These are phyloP conservation scores for Pleurotus cornucopiae DNA, from an alignment of 768 basidiomycete species.

Conservation along the genomic window DNA sequence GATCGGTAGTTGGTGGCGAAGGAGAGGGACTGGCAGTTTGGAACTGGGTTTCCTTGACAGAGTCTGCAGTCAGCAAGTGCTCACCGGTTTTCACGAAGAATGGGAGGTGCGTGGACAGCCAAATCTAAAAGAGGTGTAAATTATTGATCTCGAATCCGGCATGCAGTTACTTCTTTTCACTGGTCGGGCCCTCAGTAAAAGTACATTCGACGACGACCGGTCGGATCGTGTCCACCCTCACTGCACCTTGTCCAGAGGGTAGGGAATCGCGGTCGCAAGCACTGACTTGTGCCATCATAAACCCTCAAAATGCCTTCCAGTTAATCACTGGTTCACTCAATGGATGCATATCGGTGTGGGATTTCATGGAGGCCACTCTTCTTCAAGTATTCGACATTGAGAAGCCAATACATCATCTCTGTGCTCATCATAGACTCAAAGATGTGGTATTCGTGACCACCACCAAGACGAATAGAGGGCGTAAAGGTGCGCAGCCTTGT, in stretches of 20 bases:
- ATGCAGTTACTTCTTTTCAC: slow-evolving; percentile 83
- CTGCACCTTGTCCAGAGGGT: slow-evolving; percentile 36
- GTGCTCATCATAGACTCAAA: slow-evolving; percentile 64
- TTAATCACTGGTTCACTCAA: slow-evolving; percentile 82
- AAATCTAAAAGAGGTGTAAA: too few species aligned
- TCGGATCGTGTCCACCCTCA: slow-evolving; percentile 79
- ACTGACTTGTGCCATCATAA: slow-evolving; percentile 73
- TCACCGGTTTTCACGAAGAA: slow-evolving; percentile 86
- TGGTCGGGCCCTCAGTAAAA: slow-evolving; percentile 77
- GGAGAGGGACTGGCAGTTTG: slow-evolving; percentile 34
- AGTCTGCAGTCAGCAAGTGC: slow-evolving; percentile 56
- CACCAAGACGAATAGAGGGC: slow-evolving; percentile 41
- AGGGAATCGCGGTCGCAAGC: slow-evolving; percentile 36
- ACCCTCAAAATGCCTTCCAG: slow-evolving; percentile 86
- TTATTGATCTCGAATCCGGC: not conserved
- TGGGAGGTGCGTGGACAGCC: slow-evolving; percentile 54
- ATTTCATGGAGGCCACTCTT: slow-evolving; percentile 81
- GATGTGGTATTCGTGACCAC: slow-evolving; percentile 70
- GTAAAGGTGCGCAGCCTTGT: slow-evolving; percentile 22
- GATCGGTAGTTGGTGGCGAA: slow-evolving; percentile 21
- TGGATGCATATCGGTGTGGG: slow-evolving; percentile 89
- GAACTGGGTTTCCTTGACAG: slow-evolving; percentile 72
- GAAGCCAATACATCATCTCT: slow-evolving; percentile 67
- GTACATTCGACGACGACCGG: slow-evolving; percentile 80
- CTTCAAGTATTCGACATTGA: slow-evolving; percentile 70